These are phyloP conservation scores for Tolypocladium inflatum DNA, from an alignment of 2,329 filamentous ascomycete genomes.

Conservation along the genomic window DNA sequence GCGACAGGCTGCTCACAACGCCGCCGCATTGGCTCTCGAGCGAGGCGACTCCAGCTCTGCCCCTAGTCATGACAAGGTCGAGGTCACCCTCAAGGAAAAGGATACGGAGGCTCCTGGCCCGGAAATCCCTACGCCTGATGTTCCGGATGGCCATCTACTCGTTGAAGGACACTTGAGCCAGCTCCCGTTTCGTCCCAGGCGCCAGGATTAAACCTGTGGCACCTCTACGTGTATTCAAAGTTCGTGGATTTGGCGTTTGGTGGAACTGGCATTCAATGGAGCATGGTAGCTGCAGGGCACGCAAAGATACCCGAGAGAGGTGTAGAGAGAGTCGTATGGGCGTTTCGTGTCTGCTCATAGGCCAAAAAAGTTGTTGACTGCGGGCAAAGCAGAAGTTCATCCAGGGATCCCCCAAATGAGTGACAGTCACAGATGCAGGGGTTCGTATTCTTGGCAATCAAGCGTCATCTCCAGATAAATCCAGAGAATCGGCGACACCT, in stretches of 20 bases:
- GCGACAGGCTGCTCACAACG: constrained; percentile 27
- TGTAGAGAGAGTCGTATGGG: neutral
- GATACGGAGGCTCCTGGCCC: constrained; percentile 15
- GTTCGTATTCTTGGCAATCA: constrained; percentile 64
- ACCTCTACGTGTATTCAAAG: neutral
- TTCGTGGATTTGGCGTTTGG: neutral
- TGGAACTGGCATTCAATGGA: neutral
- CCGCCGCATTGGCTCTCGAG: constrained; percentile 39
- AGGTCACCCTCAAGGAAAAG: constrained; percentile 44
- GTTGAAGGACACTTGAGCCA: constrained; percentile 43
- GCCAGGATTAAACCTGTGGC: neutral
- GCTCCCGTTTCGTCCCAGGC: constrained; percentile 8
- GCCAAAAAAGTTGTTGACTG: neutral
- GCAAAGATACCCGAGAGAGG: neutral
- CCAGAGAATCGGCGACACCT: constrained; percentile 86
- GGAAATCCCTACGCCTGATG: constrained; percentile 13
- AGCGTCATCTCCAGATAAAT: constrained; percentile 62
- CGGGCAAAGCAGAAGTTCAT: neutral
- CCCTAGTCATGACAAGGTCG: constrained; percentile 23
- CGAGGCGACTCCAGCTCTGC: constrained; percentile 24
- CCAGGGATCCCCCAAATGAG: neutral
- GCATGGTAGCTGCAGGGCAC: neutral
- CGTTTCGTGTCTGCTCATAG: neutral
- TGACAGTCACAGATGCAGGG: neutral
- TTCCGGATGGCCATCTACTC: constrained; percentile 31